Conservation (phyloP, 1,284 basidiomycete genomes). For the Coriolopsis trogii region DNA sequence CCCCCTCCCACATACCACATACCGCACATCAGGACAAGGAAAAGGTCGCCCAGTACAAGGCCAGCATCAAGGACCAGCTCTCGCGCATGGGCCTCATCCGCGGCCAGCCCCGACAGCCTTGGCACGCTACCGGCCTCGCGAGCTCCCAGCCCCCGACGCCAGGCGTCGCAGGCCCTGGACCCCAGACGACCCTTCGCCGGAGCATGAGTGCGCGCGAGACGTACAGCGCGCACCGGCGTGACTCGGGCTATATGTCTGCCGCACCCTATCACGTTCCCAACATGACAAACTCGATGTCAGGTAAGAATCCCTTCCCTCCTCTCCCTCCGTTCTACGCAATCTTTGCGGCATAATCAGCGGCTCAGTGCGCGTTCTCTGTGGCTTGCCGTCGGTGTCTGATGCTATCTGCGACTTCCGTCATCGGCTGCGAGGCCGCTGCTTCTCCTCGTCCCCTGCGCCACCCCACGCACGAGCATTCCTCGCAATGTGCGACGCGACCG, state of each 20-base stretch:
- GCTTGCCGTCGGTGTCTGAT: too few species aligned
- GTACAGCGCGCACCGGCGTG: slow-evolving; percentile 20
- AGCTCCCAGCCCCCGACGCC: slow-evolving; percentile 21
- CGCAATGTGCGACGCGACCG: slow-evolving; percentile 7
- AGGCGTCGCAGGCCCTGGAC: slow-evolving; percentile 31
- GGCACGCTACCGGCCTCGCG: slow-evolving; percentile 19
- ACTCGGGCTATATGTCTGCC: slow-evolving; percentile 10
- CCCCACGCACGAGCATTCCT: neutral
- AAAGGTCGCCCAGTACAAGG: slow-evolving; percentile 79
- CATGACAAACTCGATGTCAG: slow-evolving; percentile 14
- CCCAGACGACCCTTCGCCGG: slow-evolving; percentile 27
- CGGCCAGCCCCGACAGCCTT: slow-evolving; percentile 63
- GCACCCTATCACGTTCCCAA: slow-evolving; percentile 20
- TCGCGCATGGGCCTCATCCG: slow-evolving; percentile 76
- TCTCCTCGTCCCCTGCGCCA: neutral
- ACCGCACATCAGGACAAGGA: slow-evolving; percentile 87
- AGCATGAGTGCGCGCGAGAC: slow-evolving; percentile 24
- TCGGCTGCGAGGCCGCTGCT: too few species aligned
- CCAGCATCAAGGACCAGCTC: slow-evolving; percentile 79
- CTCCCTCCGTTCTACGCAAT: neutral
- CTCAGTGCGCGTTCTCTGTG: too few species aligned
- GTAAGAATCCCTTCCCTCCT: slow-evolving; percentile 18
- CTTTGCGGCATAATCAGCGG: too few species aligned
- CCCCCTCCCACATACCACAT: too few species aligned
- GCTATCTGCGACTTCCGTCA: too few species aligned